A percentile compares a stretch with the other conserved stretches of the same genome.
Evolutionary conservation across 2,329 filamentous ascomycete species (phyloP).

Genomic region (Trichoderma sp.): DNA sequence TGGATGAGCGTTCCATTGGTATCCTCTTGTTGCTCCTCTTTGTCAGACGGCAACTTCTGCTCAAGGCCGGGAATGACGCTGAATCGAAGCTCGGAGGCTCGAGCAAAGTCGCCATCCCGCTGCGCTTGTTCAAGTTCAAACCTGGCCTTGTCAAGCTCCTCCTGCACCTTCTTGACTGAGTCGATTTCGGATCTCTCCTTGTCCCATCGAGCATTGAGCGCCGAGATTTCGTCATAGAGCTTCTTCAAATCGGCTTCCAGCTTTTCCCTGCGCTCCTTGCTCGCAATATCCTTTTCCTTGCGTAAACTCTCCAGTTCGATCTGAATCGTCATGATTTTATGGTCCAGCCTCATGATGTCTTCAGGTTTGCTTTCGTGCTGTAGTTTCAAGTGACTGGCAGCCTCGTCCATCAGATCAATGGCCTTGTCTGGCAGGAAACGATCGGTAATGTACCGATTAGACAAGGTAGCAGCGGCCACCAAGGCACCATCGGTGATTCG

Average conservation of each 20-base stretch:
- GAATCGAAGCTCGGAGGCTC: constrained; percentile 89
- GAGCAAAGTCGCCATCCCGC: constrained; percentile 82
- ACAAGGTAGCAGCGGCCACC: constrained; percentile 88
- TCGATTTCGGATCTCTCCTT: constrained; percentile 85
- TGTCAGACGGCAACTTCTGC: constrained; percentile 75
- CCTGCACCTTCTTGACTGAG: constrained; percentile 81
- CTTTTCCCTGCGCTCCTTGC: constrained; percentile 83
- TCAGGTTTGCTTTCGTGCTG: constrained; percentile 98
- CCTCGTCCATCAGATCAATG: constrained; percentile 95
- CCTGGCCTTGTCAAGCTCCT: constrained; percentile 81
- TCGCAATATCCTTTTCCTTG: constrained; percentile 90
- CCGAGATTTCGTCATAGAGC: constrained; percentile 75
- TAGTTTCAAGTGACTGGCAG: constrained; percentile 82
- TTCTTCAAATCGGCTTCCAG: constrained; percentile 74
- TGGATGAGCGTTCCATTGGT: constrained; percentile 69
- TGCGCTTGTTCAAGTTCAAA: constrained; percentile 87
- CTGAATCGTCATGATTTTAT: constrained; percentile 95
- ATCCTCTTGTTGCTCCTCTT: constrained; percentile 45
- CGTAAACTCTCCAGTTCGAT: constrained; percentile 93
- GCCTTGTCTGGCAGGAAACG: constrained; percentile 96
- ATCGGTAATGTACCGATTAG: constrained; percentile 95
- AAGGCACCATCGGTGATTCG: constrained; percentile 89
- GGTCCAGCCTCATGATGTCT: constrained; percentile 86
- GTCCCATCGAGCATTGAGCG: constrained; percentile 82
- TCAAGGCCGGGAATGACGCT: constrained; percentile 82